Base-by-base conservation (phyloP, 371 early-diverging fungal species). In the Mucor indicus region DNA sequence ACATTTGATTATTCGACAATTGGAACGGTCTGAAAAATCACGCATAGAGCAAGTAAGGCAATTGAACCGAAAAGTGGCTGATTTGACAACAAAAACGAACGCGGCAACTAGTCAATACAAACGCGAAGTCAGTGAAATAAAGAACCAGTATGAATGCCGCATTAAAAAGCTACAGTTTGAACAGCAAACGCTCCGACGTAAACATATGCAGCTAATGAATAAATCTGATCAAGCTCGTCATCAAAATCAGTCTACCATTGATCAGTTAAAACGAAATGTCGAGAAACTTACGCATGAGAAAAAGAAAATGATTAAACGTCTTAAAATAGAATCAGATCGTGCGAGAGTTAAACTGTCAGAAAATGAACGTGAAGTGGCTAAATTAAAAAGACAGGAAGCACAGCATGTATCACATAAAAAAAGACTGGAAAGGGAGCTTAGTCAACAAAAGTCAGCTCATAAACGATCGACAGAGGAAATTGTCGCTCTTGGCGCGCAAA, bases 201-300 rank as follows among this genome's bases (percentile, higher is more conserved):
- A 79, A 54, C 77, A 75, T 33, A 60, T 69, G 12, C 83, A 81
- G 42, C 57, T 72, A 7, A 67, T 72, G 27, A 68, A 65, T 49
- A 62, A 64, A n/a, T 62, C 73, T 16, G 68, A 74, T 11, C 55
- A 65, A 13, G 63, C 64, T 20, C 74, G 75, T 10, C 67, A 52
- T 32, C 55, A 75, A 48, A 62, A 64, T 16, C 79, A 80, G 44
- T 54, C 61, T 1, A 60, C 63, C 17, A 55, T 84, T 7, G 62
- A 70, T 15, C 67, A 60, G 1, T 55, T 83, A 30, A 67, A 75
- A 12, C 47, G 57, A 4, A 71, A 65, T 5, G 57, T 84, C 3
- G 82, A 83, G 42, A 75, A 74, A 6, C 58, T 77, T 19, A 76
- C 69, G 44, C 79, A 75, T 13, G 92, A 92, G 60, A 90, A 90